These are phyloP conservation scores for Hypomyces perniciosus DNA, from an alignment of 2,329 filamentous ascomycete species.

Conservation along the genomic window DNA sequence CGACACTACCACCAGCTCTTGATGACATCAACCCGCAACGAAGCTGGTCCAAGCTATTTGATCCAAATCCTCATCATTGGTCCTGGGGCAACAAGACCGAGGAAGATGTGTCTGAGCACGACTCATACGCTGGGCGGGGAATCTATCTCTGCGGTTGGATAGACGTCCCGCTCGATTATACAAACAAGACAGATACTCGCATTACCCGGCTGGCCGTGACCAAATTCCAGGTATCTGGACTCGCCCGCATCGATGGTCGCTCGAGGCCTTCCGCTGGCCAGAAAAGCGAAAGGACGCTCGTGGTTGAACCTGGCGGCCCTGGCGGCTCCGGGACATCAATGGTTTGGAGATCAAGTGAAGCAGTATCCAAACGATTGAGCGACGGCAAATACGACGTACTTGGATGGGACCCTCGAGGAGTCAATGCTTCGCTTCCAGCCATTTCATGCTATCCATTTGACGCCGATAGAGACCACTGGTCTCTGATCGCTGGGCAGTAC, in stretches of 20 bases:
- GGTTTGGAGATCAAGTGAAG: constrained; percentile 33
- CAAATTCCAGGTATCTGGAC: constrained; percentile 43
- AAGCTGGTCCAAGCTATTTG: constrained; percentile 37
- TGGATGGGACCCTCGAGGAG: constrained; percentile 50
- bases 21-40: constrained; percentile 30
- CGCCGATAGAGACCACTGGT: constrained; percentile 42
- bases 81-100: constrained; percentile 34
- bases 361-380: constrained; percentile 35
- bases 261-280: constrained; percentile 18
- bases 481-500: constrained; percentile 33
- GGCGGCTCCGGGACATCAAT: constrained; percentile 42
- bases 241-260: constrained; percentile 23
- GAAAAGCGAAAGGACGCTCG: constrained; percentile 42
- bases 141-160: constrained; percentile 45
- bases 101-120: constrained; percentile 11
- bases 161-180: constrained; percentile 44
- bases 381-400: constrained; percentile 40
- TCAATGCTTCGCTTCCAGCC: constrained; percentile 41
- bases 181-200: constrained; percentile 36
- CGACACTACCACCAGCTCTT: constrained; percentile 35
- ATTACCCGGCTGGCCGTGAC: constrained; percentile 43
- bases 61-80: constrained; percentile 40
- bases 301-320: constrained; percentile 46
- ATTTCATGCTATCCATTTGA: constrained; percentile 42
- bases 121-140: constrained; percentile 34